Evolutionary conservation across 768 basidiomycete genomes (phyloP), one percentile per base, ranked within the genome.

Genomic region (Phlebiopsis flavidoalba): DNA sequence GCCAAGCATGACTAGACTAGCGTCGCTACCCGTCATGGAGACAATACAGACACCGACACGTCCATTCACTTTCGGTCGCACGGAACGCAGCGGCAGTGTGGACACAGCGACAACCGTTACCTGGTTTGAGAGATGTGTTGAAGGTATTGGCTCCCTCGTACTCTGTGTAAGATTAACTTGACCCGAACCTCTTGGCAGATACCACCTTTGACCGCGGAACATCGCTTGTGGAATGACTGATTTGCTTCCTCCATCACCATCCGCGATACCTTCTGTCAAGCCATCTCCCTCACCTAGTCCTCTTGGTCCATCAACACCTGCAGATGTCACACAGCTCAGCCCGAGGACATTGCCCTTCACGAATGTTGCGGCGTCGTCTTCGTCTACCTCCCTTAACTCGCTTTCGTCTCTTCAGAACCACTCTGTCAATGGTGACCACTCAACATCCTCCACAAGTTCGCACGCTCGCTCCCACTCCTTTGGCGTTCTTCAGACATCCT

Each of bases 221-320:
- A 90, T 67, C 85, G 85, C 65, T 71, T 87, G n/a, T 17, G 87
- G 86, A 35, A 83, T 86, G 72, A 65, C 79, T 14, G 89, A 91
- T 65, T 74, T 92, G 22, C 73, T 90, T 19, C 89, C 91, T 5
- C 89, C 91, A 1, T 91, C 91, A 12, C 89, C 88, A 8, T 84
- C 78, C 72, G 31, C 73, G 71, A 21, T 69, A 71, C 31, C 75
- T 74, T 59, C 71, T 72, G 19, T 36, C 4, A 78, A 77, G 49
- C 69, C 67, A 15, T 77, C 74, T 60, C 68, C 73, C 37, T 75
- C 76, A 15, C 73, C 78, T 2, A 80, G 73, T 53, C 73, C 71
- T 46, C 74, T 79, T 31, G 75, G 73, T 51, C 64, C 59, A 2
- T 45, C 63, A 33, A 64, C 66, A 31, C 60, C 66, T 52, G 64